Conservation (phyloP, 805 yeast genomes). For the Yarrowia yakushimensis region DNA sequence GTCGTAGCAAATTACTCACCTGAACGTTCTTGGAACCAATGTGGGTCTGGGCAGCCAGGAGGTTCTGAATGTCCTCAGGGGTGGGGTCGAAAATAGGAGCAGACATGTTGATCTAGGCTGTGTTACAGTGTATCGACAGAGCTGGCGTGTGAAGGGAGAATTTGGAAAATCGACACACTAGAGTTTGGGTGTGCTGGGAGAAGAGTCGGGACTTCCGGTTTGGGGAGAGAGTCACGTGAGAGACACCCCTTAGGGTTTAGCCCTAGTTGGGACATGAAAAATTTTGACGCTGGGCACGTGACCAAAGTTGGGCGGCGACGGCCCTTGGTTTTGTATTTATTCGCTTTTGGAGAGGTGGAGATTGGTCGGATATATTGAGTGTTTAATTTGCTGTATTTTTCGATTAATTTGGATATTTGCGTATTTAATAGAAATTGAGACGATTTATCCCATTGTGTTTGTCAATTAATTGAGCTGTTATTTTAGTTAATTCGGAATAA, state of each 20-base stretch:
- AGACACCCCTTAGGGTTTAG: neutral
- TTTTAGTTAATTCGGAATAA: too few relatives aligned
- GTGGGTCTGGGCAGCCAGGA: slow-evolving; percentile 99
- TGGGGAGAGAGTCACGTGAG: slow-evolving; percentile 3
- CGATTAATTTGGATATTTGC: too few relatives aligned
- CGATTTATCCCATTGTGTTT: too few relatives aligned
- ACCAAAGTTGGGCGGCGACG: neutral
- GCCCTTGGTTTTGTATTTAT: too few relatives aligned
- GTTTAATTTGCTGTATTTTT: too few relatives aligned
- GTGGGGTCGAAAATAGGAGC: slow-evolving; percentile 52
- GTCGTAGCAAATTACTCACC: slow-evolving; percentile 71
- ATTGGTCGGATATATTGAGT: too few relatives aligned
- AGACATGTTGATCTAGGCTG: slow-evolving; percentile 30
- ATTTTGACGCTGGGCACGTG: neutral
- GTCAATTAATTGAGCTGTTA: too few relatives aligned
- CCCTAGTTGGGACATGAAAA: slow-evolving; percentile 2
- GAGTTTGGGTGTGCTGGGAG: slow-evolving; percentile 22
- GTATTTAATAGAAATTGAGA: too few relatives aligned
- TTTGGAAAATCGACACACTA: slow-evolving; percentile 24
- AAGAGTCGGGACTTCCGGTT: slow-evolving; percentile 2
- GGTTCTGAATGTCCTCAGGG: slow-evolving; percentile 97
- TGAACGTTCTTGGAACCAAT: slow-evolving; percentile 99
- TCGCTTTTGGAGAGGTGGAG: too few relatives aligned
- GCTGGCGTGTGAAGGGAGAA: slow-evolving; percentile 26
- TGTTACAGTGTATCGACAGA: slow-evolving; percentile 25